Conservation (phyloP, 1,284 basidiomycete genomes). For the Ustilago hordei region DNA sequence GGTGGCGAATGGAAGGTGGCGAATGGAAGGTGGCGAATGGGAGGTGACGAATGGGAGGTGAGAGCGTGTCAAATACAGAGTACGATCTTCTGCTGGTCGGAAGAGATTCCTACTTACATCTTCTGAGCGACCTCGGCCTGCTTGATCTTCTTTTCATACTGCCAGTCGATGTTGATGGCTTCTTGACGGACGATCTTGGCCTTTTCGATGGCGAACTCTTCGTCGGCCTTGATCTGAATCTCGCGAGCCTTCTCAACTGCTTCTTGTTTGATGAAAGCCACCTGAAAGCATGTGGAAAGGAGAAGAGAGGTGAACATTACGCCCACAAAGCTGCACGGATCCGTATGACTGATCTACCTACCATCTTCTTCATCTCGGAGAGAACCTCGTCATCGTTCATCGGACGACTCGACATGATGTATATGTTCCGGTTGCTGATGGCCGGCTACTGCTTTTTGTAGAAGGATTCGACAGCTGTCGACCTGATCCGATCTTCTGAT, state of each 20-base stretch:
- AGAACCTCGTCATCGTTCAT: slow-evolving; percentile 96
- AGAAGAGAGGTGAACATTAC: not conserved
- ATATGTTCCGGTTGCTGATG: not conserved
- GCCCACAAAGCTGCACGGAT: not conserved
- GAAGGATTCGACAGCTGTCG: not conserved
- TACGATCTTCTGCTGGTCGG: not conserved
- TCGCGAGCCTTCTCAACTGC: slow-evolving; percentile 69
- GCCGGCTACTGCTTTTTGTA: not conserved
- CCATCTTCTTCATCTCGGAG: slow-evolving; percentile 99
- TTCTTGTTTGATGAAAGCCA: slow-evolving; percentile 69
- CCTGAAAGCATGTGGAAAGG: slow-evolving; percentile 23
- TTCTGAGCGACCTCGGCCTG: slow-evolving; percentile 66
- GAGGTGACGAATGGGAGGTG: not conserved
- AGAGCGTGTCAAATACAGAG: not conserved
- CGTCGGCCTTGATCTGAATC: slow-evolving; percentile 69
- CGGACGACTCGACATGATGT: slow-evolving; percentile 72
- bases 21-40: not conserved
- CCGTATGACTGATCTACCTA: slow-evolving; percentile 16
- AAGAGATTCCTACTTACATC: slow-evolving; percentile 52
- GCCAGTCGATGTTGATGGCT: slow-evolving; percentile 63
- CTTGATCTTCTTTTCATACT: slow-evolving; percentile 68
- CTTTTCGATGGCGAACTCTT: slow-evolving; percentile 69
- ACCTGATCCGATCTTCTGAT: not conserved
- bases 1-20: not conserved
- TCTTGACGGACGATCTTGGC: slow-evolving; percentile 68